A percentile compares a stretch with the other conserved stretches of the same genome.
phyloP scores from a whole-genome alignment of 179 eudicot species.

The Corrigiola litoralis region DNA sequence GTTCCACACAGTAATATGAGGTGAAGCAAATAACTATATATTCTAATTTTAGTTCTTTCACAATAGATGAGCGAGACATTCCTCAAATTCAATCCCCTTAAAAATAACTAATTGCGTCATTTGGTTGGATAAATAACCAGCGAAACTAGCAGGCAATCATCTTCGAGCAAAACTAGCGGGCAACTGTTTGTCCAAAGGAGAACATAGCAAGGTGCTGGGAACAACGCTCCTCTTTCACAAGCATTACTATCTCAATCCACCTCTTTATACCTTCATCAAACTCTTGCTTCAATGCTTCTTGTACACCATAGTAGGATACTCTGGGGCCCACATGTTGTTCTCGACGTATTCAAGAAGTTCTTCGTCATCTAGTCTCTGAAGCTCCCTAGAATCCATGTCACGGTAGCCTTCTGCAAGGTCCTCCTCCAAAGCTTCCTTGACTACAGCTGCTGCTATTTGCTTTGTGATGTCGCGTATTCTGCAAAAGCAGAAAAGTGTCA shows the following conservation, averaged over 20 bases:
- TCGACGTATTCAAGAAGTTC: slow-evolving; percentile 47
- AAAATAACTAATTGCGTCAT: too few relatives aligned
- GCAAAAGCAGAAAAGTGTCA: slow-evolving; percentile 21
- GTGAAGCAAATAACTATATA: too few relatives aligned
- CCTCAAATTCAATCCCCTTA: too few relatives aligned
- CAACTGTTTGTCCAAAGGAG: not conserved
- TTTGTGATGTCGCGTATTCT: slow-evolving; percentile 98
- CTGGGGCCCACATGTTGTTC: slow-evolving; percentile 93
- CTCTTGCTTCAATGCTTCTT: slow-evolving; percentile 29
- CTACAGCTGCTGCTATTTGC: slow-evolving; percentile 88
- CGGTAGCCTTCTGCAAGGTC: slow-evolving; percentile 97
- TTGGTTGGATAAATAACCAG: not conserved
- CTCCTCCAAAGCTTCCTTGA: slow-evolving; percentile 86
- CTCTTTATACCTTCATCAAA: not conserved
- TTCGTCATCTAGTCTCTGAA: slow-evolving; percentile 64
- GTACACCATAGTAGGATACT: slow-evolving; percentile 83
- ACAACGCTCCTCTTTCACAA: not conserved
- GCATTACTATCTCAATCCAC: not conserved
- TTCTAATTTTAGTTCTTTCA: not conserved
- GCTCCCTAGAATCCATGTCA: slow-evolving; percentile 82
- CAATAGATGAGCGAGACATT: not conserved
- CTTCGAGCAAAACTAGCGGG: not conserved
- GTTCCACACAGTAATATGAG: too few relatives aligned
- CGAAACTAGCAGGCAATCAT: not conserved
- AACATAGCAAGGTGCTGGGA: not conserved